Evolutionary conservation across 768 basidiomycete genomes (phyloP).

Genomic region (Coprinopsis marcescibilis): DNA sequence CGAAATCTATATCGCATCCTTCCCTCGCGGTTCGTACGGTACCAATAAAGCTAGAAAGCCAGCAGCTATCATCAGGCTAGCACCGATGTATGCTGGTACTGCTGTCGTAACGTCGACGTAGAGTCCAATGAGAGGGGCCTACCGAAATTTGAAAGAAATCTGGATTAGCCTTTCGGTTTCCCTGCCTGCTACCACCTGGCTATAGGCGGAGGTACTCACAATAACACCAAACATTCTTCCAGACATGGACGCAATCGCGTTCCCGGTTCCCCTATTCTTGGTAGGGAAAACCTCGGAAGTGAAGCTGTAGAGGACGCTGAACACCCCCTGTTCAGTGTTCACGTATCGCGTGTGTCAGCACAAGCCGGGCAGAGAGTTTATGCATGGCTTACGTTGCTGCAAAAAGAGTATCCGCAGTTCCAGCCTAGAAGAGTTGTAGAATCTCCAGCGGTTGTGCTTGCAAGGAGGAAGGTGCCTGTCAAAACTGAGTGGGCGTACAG

Average conservation of each 20-base stretch:
- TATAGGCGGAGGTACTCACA: constrained; percentile 36
- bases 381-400: constrained; percentile 41
- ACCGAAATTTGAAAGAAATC: background rate
- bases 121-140: constrained; percentile 71
- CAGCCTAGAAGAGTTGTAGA: constrained; percentile 66
- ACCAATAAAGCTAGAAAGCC: constrained; percentile 56
- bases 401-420: constrained; percentile 69
- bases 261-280: constrained; percentile 70
- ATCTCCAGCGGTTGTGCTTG: constrained; percentile 62
- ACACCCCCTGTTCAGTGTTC: constrained; percentile 53
- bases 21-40: constrained; percentile 74
- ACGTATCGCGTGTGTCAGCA: background rate
- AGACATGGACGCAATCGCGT: constrained; percentile 55
- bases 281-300: constrained; percentile 67
- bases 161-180: background rate
- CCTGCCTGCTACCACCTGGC: too few relatives aligned
- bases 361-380: background rate
- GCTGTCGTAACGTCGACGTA: constrained; percentile 60
- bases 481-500: constrained; percentile 46
- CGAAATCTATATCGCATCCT: constrained; percentile 65
- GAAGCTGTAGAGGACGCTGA: constrained; percentile 63
- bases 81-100: constrained; percentile 69
- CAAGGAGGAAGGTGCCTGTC: constrained; percentile 69
- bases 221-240: constrained; percentile 65
- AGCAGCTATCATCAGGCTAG: constrained; percentile 54